Evolutionary conservation across 352 stramenopile genomes (phyloP).

Genomic region (Phytophthora quininea): DNA sequence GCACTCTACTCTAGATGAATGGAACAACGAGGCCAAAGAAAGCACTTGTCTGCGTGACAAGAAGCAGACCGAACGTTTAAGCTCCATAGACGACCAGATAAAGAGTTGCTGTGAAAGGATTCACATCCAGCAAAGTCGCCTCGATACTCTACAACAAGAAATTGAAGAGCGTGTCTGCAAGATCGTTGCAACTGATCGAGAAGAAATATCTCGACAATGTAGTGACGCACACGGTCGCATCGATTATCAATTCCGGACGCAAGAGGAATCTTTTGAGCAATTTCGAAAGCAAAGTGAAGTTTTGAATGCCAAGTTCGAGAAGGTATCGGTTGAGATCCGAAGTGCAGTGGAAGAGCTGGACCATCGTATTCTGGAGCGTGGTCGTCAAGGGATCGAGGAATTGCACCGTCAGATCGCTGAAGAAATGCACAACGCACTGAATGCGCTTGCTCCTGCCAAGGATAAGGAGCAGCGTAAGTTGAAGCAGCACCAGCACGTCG

Average conservation of each 20-base stretch:
- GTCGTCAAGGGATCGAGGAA: constrained; percentile 20
- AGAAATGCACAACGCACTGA: constrained; percentile 26
- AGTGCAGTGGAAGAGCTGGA: constrained; percentile 23
- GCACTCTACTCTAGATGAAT: constrained; percentile 22
- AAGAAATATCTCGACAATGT: constrained; percentile 29
- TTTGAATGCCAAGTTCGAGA: background rate
- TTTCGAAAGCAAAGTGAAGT: constrained; percentile 30
- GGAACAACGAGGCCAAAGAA: constrained; percentile 10
- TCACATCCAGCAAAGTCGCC: constrained; percentile 16
- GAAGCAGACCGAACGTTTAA: constrained; percentile 13
- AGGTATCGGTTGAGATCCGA: constrained; percentile 12
- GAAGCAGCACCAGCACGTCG: constrained; percentile 33
- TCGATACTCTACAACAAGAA: constrained; percentile 11
- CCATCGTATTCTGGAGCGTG: constrained; percentile 22
- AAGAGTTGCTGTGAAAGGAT: constrained; percentile 22
- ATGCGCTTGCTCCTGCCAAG: constrained; percentile 22
- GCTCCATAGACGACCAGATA: constrained; percentile 13
- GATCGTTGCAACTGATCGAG: constrained; percentile 23
- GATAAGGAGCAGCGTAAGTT: constrained; percentile 25
- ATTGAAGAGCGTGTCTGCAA: constrained; percentile 16
- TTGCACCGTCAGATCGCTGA: constrained; percentile 20
- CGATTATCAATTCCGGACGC: constrained; percentile 31
- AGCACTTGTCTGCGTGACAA: too few species aligned
- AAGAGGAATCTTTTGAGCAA: constrained; percentile 30
- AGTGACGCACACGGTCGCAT: constrained; percentile 38